Base-by-base conservation (phyloP, 768 basidiomycete species). In the Pulveroboletus sp. region DNA sequence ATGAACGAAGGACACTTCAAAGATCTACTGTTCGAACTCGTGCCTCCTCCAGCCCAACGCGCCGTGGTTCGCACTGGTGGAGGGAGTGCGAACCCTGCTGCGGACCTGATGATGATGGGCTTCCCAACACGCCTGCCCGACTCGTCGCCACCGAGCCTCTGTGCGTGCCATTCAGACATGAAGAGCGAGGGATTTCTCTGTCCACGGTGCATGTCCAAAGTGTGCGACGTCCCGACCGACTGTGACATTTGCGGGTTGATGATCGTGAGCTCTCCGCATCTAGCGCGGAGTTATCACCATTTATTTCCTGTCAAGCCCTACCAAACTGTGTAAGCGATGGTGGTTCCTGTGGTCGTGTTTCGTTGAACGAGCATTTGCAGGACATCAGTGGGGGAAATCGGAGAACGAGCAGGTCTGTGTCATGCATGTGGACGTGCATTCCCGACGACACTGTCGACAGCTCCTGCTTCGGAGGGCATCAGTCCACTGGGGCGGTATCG, bases 21-120 rank as follows among this genome's bases (percentile, higher is more conserved):
- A 61, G 96, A 99, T 64, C 76, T 98, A 16, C 73, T 99, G 9
- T 98, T 97, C 70, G 96, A 98, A 60, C 81, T 91, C 20, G 86
- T 99, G 19, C 93, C 94, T 17, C 96, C 96, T 0, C 96, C 96
- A 0, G 92, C 93, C 1, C 87, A 90, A 62, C 79, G 78, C 6
- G 74, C 80, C 4, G 55, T 81, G 19, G 64, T 76, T 6, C 76
- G 81, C 24, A 61, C 73, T 3, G 64, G 73, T 0, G 73, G 72
- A 42, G 70, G 75, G 5, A 64, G 68, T 11, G 68, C 73, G 11
- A 86, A 84, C 54, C 79, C 80, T 19, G 80, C 85, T 1, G 85
- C 90, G 0, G 95, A 98, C 70, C 74, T 99, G 45, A 96, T 99
- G 89, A 89, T 96, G 80, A 98, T 99, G 92, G 96, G 96, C 9